phyloP scores from a whole-genome alignment of 148 eudicot species.

The Pharnaceum exiguum region DNA sequence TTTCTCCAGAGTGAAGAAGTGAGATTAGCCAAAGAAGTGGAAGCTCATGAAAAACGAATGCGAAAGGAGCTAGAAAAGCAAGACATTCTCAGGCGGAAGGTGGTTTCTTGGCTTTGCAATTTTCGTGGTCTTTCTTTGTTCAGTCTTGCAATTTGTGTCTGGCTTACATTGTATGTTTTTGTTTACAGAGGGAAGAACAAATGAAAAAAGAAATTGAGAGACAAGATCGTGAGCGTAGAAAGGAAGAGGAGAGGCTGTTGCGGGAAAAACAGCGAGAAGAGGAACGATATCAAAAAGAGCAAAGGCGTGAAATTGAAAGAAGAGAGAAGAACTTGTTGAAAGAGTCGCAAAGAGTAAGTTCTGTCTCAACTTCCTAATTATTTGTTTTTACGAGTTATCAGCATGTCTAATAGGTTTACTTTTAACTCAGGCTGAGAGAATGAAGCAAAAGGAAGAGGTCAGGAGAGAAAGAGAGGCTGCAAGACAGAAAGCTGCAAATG shows the following conservation, averaged over 20 bases:
- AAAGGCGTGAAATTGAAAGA: conserved; percentile 91
- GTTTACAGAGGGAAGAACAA: conserved; percentile 79
- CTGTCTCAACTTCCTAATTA: neutral
- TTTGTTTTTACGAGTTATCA: neutral
- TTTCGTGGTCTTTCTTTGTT: neutral
- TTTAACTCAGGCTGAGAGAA: conserved; percentile 62
- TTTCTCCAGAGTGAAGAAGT: conserved; percentile 72
- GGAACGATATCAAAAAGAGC: conserved; percentile 81
- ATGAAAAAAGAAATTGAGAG: conserved; percentile 94
- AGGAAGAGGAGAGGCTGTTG: conserved; percentile 84
- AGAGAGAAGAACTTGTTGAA: conserved; percentile 72
- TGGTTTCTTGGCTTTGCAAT: conserved; percentile 16
- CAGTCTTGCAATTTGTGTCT: conserved; percentile 9
- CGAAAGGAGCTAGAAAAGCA: conserved; percentile 89
- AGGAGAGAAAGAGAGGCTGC: conserved; percentile 89
- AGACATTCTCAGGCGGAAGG: conserved; percentile 85
- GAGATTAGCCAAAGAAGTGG: conserved; percentile 76
- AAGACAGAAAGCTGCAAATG: conserved; percentile 87
- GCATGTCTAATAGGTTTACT: neutral
- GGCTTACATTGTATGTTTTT: conserved; percentile 14
- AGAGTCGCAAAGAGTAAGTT: conserved; percentile 74
- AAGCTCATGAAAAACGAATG: conserved; percentile 85
- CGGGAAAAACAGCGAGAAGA: conserved; percentile 93
- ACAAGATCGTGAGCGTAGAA: conserved; percentile 82
- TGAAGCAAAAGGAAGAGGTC: conserved; percentile 78